Evolutionary conservation across 192 early-diverging fungal genomes (phyloP), one percentile per base, ranked within the genome.

Genomic region (Coemansia sp.): DNA sequence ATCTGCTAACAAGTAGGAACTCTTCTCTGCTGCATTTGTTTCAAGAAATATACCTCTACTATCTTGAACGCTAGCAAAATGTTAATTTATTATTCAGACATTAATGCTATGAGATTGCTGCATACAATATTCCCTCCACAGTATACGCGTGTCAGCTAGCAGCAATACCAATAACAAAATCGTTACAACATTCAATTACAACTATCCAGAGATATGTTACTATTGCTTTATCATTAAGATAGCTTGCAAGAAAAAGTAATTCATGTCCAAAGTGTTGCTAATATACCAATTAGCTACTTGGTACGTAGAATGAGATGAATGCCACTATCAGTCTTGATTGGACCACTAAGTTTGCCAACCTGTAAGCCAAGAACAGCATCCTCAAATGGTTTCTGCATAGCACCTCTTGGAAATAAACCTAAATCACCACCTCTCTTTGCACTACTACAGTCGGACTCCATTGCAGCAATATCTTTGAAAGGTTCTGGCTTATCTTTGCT

Each of bases 361-460:
- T 91, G 46, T 0, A 99, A 81, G 1, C 81, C 90, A 86, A 91
- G 93, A 14, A 94, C 88, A 1, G 94, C 93, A 5, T 92, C 82
- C 66, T 98, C 95, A 84, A 97, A 98, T 30, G 89, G 81, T 21
- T 88, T 86, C 74, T 97, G 94, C 95, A 97, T 98, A 61, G 91
- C 84, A 52, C 95, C 95, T 1, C 74, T 81, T 39, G 90, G 90
- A 87, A 99, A 98, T 31, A 71, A 85, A 0, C 91, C 92, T 21
- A 98, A 69, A 86, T 98, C 97, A 8, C 97, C 97, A 7, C 89
- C 88, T 20, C 85, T 74, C 59, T 89, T 92, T 0, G 96, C 95
- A 29, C 92, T 94, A n/a, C 88, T 90, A 74, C 97, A 99, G 71
- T 99, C 95, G 25, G 90, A 92, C 66, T 95, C 84, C 25, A 79